Evolutionary conservation across 2,329 filamentous ascomycete genomes (phyloP), one percentile per base, ranked within the genome.

Genomic region (Aspergillus pseudotamarii): DNA sequence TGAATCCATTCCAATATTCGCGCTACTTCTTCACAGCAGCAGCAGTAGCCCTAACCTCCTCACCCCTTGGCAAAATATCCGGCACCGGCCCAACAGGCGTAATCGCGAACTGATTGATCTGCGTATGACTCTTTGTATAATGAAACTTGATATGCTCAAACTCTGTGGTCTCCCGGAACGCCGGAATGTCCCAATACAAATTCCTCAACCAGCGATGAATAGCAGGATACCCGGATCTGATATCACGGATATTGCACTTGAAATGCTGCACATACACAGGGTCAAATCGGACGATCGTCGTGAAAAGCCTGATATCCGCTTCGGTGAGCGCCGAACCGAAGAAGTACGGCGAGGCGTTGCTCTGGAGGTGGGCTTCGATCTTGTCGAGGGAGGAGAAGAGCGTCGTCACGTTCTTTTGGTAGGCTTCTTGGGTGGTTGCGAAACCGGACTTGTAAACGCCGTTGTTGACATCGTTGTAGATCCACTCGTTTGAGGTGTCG

Each of bases 141-240:
- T 90, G 88, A 51, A 85, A 90, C 86, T 96, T 97, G 82, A 98
- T 98, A 80, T 99, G 95, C 77, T 96, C 87, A 76, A 96, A 97
- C 78, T 97, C 87, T 26, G 94, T 96, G 65, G 93, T 95, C 58
- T 91, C 87, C 66, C 83, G 82, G 81, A 96, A 97, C 2, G 92
- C 93, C 0, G 88, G 83, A 28, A 88, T 77, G 69, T 90, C 89
- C 93, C 93, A 97, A 82, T 97, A 97, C 70, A 96, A 80, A 73
- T 89, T 85, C 60, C 91, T 85, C 80, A 97, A 78, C 93, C 94
- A 97, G 64, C 81, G 82, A 81, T 97, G 92, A 63, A 96, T 80
- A 57, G 85, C 82, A 32, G 94, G 94, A 76, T 95, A 97, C 2
- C 93, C 93, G 9, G 87, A 89, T 48, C 93, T 86, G 73, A 96